Base-by-base conservation (phyloP, 306 rosid genomes). In the Inga leiocalycina region DNA sequence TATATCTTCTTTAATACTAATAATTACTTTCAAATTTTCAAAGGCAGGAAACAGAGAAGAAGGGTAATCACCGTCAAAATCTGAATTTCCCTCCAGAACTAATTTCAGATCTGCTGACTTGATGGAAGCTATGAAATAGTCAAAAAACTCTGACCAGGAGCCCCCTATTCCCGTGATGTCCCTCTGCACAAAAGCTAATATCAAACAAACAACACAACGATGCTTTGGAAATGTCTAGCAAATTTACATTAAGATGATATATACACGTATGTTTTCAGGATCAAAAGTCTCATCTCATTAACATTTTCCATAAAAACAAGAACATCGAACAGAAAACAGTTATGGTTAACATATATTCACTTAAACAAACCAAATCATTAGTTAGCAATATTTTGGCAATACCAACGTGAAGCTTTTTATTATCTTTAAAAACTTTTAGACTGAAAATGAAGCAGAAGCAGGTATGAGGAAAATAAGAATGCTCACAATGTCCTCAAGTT, bases 141-240 rank as follows among this genome's bases (percentile, higher is more conserved):
- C 89, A 71, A 85, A 70, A 89, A 95, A 95, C 86, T 95, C 99
- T 1, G 91, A 84, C 92, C 91, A 91, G 69, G 91, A 82, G 27
- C 97, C 98, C 80, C 98, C 98, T 79, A 93, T 88, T 78, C 99
- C 99, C 86, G 89, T 84, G 83, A 73, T 86, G 72, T 95, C 98
- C 91, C 90, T 93, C 98, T 94, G 97, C 89, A 85, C 45, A 79
- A 14, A 44, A 66, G 52, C 48, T 27, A 43, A 59, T 27, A 57
- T 79, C 27, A 80, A 57, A 13, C 59, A 62, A 34, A 13, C 59
- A 62, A 34, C 57, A 75, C 16, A 71, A 3, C 4, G 46, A 71
- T 30, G 34, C 73, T 17, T 44, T 66, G 64, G 76, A 75, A 79
- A 67, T 37, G 34, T 71, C 27, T 74, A 75, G 78, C 27, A 69